Conservation (phyloP, 805 yeast genomes). For the Blastobotrys parvus region DNA sequence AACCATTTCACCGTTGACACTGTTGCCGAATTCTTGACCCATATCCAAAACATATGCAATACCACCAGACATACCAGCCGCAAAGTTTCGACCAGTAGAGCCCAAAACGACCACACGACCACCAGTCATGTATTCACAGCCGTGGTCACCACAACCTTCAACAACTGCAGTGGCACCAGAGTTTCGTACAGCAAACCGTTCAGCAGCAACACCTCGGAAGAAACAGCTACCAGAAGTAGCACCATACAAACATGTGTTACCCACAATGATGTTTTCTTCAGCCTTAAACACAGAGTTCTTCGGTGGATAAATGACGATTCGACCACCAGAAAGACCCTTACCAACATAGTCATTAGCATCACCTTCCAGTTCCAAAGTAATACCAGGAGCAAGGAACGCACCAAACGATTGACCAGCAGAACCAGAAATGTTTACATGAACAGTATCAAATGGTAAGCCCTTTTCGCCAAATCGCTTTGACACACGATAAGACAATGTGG, state of each 20-base stretch:
- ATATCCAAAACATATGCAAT: constrained; percentile 93
- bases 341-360: constrained; percentile 98
- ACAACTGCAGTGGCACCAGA: constrained; percentile 97
- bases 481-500: constrained; percentile 88
- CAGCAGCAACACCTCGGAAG: constrained; percentile 96
- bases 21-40: constrained; percentile 81
- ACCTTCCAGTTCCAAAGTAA: constrained; percentile 91
- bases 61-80: constrained; percentile 99
- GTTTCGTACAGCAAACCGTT: constrained; percentile 96
- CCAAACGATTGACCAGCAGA: constrained; percentile 99
- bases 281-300: constrained; percentile 75
- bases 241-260: constrained; percentile 96
- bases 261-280: constrained; percentile 92
- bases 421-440: constrained; percentile 85
- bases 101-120: constrained; percentile 95
- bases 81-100: constrained; percentile 84
- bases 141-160: constrained; percentile 97
- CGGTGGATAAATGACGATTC: constrained; percentile 88
- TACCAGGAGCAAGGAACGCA: constrained; percentile 94
- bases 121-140: constrained; percentile 99
- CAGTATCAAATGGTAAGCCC: constrained; percentile 92
- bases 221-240: constrained; percentile 94
- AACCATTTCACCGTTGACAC: constrained; percentile 73
- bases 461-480: constrained; percentile 89
- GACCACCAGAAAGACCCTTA: constrained; percentile 94